Percentiles rank a stretch among this genome's conserved stretches.
Conservation (phyloP, 2,329 filamentous ascomycete genomes). For the Celoporthe dispersa region DNA sequence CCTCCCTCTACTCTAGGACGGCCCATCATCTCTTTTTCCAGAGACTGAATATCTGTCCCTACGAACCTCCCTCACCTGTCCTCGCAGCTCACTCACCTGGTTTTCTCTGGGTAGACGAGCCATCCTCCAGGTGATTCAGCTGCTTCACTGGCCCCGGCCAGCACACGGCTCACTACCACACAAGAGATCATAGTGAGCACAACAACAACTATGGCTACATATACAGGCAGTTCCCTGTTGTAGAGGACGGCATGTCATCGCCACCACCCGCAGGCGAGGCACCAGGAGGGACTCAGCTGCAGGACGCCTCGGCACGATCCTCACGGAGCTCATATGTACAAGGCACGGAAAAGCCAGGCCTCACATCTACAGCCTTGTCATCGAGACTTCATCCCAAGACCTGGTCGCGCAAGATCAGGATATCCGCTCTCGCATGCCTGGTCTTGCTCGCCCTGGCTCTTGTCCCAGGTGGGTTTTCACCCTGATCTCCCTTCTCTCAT, state of each 20-base stretch:
- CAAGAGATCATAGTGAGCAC: not conserved
- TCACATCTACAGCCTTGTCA: not conserved
- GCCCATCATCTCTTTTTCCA: not conserved
- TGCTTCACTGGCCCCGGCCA: not conserved
- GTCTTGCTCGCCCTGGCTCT: conserved; percentile 18
- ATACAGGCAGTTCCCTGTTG: not conserved
- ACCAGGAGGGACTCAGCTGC: not conserved
- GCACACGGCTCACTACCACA: not conserved
- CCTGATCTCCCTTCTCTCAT: not conserved
- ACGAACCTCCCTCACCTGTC: not conserved
- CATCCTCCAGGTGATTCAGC: not conserved
- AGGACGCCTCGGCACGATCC: not conserved
- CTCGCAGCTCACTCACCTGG: not conserved
- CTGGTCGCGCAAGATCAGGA: conserved; percentile 27
- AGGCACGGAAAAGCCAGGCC: conserved; percentile 9
- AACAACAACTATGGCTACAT: not conserved
- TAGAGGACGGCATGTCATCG: not conserved
- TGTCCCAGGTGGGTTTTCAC: conserved; percentile 18
- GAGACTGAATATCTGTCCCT: not conserved
- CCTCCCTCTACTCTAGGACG: not conserved
- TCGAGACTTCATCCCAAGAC: conserved; percentile 19
- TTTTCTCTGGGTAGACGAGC: not conserved
- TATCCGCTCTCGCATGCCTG: conserved; percentile 16
- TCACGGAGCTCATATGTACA: conserved; percentile 11
- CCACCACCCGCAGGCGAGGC: not conserved